Evolutionary conservation across 2,329 filamentous ascomycete genomes (phyloP), one percentile per base, ranked within the genome.

Genomic region (Penicillium capsulatum): DNA sequence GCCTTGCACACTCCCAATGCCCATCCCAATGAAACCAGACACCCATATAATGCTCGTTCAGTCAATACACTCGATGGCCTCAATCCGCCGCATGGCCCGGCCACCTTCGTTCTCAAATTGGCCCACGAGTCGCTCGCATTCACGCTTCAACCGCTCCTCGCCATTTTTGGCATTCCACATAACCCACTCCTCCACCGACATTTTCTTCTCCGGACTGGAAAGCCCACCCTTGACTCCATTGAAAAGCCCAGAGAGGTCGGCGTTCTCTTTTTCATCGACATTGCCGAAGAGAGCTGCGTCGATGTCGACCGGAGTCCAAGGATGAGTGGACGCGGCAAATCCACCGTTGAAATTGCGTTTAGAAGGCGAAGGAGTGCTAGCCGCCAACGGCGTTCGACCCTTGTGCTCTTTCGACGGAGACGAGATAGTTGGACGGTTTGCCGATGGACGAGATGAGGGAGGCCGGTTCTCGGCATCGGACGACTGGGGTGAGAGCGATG

Each of bases 171-270:
- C 92, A 51, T 92, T 90, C 65, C 83, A 78, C 42, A 81, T 73
- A 27, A 98, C 84, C 88, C 91, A 98, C 64, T 96, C 82, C 63
- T 95, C 88, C 0, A 97, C 87, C 4, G 82, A 91, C 90, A 98
- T 95, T 26, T 76, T 73, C 70, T 84, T 89, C 69, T 97, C 92
- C 0, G 81, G 78, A 37, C 76, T 84, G 2, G 78, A 83, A 37
- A 98, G 67, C 10, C 77, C 77, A 0, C 73, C 73, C 9, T 78
- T 80, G 27, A 74, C 70, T 9, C 58, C 63, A 40, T 70, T 72
- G 11, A 83, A 60, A 17, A 79, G 67, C 7, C 67, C 64, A 13
- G 69, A 68, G 2, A 70, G 56, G 47, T 65, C 68, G 0, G 66
- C 64, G 39, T 78, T 80, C 50, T 82, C 75, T 50, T 65, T 60